Evolutionary conservation across 768 basidiomycete genomes (phyloP), one percentile per base, ranked within the genome.

Genomic region (Clavaria fumosa): DNA sequence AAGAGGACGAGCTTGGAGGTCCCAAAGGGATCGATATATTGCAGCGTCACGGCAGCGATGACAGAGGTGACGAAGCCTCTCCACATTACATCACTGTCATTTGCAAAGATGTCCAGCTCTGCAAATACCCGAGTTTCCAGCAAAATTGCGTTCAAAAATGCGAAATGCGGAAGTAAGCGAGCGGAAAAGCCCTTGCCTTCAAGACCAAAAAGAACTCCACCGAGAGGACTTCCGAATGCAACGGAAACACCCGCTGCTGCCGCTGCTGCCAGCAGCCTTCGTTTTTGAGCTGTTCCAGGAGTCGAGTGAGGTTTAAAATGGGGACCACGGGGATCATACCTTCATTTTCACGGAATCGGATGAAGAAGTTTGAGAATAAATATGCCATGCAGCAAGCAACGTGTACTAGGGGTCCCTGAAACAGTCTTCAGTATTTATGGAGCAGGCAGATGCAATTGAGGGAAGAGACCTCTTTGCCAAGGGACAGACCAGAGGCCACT

Each of bases 1-100:
- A 83, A 84, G 20, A 88, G 61, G 5, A 88, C 84, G 14, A 89
- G 66, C 48, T 86, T 86, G 15, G 79, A 74, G 9, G 79, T 85
- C 23, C 78, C 77, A 52, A 89, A 90, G 0, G 88, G 88, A 49
- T 90, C 78, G 33, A 89, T 67, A 53, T 78, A 75, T 53, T 86
- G 81, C 37, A 93, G 56, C 0, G 80, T 68, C n/a, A 85, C 73
- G 1, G 85, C 84, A 0, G 88, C 88, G 36, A 89, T 70, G 35
- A 78, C 82, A 5, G 84, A 86, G 11, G 83, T 85, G 38, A 85
- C 85, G 51, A 93, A 93, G n/a, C 78, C 83, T 39, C 74, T 66
- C 79, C 78, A 81, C 67, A 81, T 73, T 20, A 81, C 78, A 45
- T 85, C 81, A 2, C 75, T 74, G 42, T 78, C 76, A 46, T 69